These are phyloP conservation scores for Zygotorulaspora florentina DNA, from an alignment of 805 yeast species.

Conservation along the genomic window DNA sequence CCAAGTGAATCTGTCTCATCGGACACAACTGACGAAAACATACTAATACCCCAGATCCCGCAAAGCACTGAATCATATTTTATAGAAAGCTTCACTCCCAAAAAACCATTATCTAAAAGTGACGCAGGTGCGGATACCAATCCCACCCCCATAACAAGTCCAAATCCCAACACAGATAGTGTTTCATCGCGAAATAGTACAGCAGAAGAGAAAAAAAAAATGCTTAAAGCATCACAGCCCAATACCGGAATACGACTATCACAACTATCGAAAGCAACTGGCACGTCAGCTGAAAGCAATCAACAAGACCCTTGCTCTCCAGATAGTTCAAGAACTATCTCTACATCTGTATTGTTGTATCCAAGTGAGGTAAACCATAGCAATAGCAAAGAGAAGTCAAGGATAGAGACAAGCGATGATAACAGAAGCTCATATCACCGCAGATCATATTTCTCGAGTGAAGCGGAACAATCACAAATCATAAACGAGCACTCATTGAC, in stretches of 20 bases:
- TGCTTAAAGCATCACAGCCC: neutral
- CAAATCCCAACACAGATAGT: neutral
- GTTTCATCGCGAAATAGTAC: neutral
- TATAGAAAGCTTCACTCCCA: conserved; percentile 1
- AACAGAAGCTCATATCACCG: neutral
- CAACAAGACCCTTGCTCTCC: conserved; percentile 1
- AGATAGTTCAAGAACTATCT: conserved; percentile 12
- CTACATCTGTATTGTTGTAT: conserved; percentile 11
- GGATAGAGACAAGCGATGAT: neutral
- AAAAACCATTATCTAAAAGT: neutral
- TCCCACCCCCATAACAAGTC: neutral
- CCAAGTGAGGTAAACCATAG: neutral
- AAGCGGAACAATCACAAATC: neutral
- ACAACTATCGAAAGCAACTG: neutral
- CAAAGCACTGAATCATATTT: conserved; percentile 1
- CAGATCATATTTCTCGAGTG: conserved; percentile 1
- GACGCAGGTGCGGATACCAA: neutral
- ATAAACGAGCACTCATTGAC: neutral
- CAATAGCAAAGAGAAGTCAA: neutral
- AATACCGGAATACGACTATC: neutral
- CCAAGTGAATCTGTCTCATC: conserved; percentile 3
- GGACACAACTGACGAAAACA: conserved; percentile 1
- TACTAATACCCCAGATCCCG: conserved; percentile 1
- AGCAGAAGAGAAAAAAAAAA: neutral
- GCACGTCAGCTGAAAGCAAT: neutral